Percentiles rank a stretch among this genome's conserved stretches.
Evolutionary conservation across 2,329 filamentous ascomycete genomes (phyloP).

Genomic region (Pseudogymnoascus sp.): DNA sequence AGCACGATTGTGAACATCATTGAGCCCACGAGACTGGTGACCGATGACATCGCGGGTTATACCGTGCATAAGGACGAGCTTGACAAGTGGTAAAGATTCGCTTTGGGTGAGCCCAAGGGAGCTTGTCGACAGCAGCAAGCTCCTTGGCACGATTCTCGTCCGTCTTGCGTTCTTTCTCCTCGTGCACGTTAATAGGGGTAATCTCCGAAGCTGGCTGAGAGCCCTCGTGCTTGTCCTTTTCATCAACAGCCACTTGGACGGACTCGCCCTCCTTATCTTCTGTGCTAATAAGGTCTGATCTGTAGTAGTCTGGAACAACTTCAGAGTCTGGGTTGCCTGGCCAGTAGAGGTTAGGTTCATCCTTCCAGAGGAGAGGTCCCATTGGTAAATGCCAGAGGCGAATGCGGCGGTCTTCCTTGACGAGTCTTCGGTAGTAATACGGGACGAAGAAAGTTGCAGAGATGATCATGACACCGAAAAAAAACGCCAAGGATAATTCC

Average conservation of each 20-base stretch:
- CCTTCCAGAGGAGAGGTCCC: slow-evolving; percentile 29
- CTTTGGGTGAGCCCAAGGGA: slow-evolving; percentile 16
- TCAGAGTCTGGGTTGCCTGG: slow-evolving; percentile 21
- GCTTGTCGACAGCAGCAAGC: slow-evolving; percentile 15
- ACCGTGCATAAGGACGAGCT: slow-evolving; percentile 21
- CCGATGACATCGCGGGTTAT: slow-evolving; percentile 17
- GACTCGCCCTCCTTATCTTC: slow-evolving; percentile 9
- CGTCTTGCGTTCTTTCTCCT: not conserved
- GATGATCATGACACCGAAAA: slow-evolving; percentile 15
- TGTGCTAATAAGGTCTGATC: not conserved
- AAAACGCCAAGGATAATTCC: slow-evolving; percentile 25
- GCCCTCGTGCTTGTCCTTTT: not conserved
- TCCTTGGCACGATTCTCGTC: slow-evolving; percentile 13
- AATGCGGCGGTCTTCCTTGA: slow-evolving; percentile 28
- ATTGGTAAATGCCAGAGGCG: slow-evolving; percentile 28
- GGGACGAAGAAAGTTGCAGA: slow-evolving; percentile 32
- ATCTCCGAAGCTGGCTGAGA: not conserved
- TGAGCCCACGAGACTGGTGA: slow-evolving; percentile 12
- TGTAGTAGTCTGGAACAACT: slow-evolving; percentile 26
- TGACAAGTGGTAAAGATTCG: slow-evolving; percentile 18
- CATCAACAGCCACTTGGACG: not conserved
- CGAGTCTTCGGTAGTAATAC: slow-evolving; percentile 25
- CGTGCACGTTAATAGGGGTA: not conserved
- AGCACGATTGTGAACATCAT: slow-evolving; percentile 9
- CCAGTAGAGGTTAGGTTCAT: slow-evolving; percentile 22